Base-by-base conservation (phyloP, 768 basidiomycete genomes). In the Mycena floridula region DNA sequence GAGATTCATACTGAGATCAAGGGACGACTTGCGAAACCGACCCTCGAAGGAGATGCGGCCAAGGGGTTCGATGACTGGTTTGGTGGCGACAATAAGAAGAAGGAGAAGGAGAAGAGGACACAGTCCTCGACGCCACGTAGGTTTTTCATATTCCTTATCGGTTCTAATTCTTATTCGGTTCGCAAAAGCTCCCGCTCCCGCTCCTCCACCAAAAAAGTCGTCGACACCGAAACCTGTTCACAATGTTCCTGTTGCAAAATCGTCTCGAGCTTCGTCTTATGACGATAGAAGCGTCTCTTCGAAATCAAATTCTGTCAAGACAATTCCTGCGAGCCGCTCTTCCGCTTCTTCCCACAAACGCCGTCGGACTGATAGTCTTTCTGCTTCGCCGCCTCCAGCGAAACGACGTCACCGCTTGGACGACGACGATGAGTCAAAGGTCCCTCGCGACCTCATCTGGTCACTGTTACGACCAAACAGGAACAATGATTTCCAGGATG, bases 11-110 rank as follows among this genome's bases (percentile, higher is more conserved):
- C 73, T 55, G 85, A 89, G 64, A 66, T 79, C 25, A 79, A 74
- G 56, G 70, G 64, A 24, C 74, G 74, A 53, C 67, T 72, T 47
- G 62, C 49, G 16, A 67, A 68, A 53, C 63, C 60, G 50, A 71
- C 77, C 1, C 73, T 91, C 25, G 74, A 78, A 45, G 89, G 89
- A n/a, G 85, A 86, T 37, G 73, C 82, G 3, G 89, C 89, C 0
- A 70, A 72, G 37, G 73, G 69, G 12, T 91, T 89, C 60, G 73
- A 77, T 44, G 81, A 89, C 55, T 91, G 88, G 86, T 90, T 90
- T 52, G 72, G 74, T 5, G n/a, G n/a, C n/a, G 68, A 69, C 51
- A 59, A 62, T 22, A 82, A 79, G 63, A 77, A 78, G 62, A 74
- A 75, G 56, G 67, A 72, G 5, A 43, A 57, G 2, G 49, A 45